These are phyloP conservation scores for Collariella sp. DNA, from an alignment of 495 filamentous ascomycete species.

Conservation along the genomic window DNA sequence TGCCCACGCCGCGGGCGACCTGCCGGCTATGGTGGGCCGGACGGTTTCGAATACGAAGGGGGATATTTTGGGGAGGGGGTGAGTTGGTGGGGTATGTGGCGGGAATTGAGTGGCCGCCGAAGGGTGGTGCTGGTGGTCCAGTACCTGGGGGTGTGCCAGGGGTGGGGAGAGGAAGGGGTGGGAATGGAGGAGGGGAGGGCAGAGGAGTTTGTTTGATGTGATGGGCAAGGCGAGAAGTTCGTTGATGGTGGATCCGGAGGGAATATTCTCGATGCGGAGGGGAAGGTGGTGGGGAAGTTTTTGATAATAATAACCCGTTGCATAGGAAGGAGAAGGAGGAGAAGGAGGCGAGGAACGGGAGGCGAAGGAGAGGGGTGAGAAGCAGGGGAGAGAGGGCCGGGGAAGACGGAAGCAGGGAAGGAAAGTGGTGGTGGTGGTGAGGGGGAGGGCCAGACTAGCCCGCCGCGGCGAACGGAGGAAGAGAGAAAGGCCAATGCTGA, in stretches of 20 bases:
- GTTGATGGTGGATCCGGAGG: conserved; percentile 37
- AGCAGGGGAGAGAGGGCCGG: not conserved
- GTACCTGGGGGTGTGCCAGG: no score
- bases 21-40: conserved; percentile 39
- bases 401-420: not conserved
- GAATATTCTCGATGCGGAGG: conserved; percentile 37
- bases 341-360: not conserved
- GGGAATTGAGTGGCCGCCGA: conserved; percentile 32
- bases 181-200: no score
- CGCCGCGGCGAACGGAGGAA: conserved; percentile 20
- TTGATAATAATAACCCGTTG: conserved; percentile 31
- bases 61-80: conserved; percentile 38
- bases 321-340: conserved; percentile 22
- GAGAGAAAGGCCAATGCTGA: conserved; percentile 34
- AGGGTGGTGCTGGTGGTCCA: no score
- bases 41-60: conserved; percentile 34
- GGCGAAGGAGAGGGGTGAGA: not conserved
- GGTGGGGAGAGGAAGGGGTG: no score
- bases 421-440: not conserved
- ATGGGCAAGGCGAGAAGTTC: conserved; percentile 28
- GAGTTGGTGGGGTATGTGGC: conserved; percentile 41
- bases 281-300: conserved; percentile 39
- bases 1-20: conserved; percentile 38
- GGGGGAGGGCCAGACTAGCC: conserved; percentile 6
- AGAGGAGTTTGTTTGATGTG: conserved; percentile 30